Evolutionary conservation across 805 yeast genomes (phyloP).

Genomic region (Hanseniaspora meyeri): DNA sequence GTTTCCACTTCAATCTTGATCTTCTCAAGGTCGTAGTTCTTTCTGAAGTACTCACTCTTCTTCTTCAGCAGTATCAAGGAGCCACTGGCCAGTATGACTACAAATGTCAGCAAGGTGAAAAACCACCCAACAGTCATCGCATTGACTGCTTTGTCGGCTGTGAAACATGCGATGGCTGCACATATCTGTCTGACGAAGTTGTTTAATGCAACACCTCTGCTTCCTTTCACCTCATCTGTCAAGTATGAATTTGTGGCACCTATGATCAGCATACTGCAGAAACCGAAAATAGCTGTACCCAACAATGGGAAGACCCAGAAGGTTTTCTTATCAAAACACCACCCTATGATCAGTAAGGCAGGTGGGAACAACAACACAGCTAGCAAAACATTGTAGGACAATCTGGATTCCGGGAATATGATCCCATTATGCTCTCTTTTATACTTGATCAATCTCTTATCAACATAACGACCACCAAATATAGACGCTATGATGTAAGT

Average conservation of each 20-base stretch:
- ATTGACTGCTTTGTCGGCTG: constrained; percentile 53
- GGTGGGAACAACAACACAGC: constrained; percentile 55
- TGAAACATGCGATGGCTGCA: constrained; percentile 67
- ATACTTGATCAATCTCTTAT: constrained; percentile 42
- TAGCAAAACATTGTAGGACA: constrained; percentile 57
- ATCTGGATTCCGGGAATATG: constrained; percentile 62
- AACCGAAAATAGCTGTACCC: constrained; percentile 73
- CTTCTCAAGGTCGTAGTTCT: constrained; percentile 44
- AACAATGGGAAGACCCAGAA: constrained; percentile 72
- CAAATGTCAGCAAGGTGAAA: constrained; percentile 52
- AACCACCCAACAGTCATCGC: constrained; percentile 65
- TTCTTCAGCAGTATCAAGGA: constrained; percentile 38
- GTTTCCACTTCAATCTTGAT: constrained; percentile 35
- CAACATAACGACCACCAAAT: constrained; percentile 75
- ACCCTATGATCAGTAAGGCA: constrained; percentile 63
- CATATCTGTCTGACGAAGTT: constrained; percentile 59
- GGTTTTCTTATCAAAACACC: constrained; percentile 56
- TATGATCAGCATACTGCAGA: constrained; percentile 71
- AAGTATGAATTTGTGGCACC: constrained; percentile 71
- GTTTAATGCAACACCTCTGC: constrained; percentile 77
- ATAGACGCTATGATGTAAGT: constrained; percentile 64
- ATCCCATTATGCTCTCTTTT: constrained; percentile 46
- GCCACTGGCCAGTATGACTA: constrained; percentile 35
- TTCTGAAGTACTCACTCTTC: constrained; percentile 52
- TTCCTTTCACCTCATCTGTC: constrained; percentile 71